Evolutionary conservation across 805 yeast species (phyloP), one percentile per base, ranked within the genome.

Genomic region (Yarrowia sp.): DNA sequence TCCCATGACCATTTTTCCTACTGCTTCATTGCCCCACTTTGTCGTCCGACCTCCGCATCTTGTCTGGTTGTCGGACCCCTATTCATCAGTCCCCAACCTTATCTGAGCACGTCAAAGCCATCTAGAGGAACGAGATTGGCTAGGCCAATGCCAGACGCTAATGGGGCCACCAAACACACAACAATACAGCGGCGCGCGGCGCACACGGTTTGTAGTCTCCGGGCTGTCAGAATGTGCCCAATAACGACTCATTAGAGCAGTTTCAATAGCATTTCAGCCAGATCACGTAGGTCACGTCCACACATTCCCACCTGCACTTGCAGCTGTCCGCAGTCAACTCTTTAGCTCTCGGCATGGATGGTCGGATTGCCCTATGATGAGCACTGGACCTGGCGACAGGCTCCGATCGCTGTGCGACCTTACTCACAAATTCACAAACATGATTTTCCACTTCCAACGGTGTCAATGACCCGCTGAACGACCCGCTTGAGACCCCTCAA

Each of bases 61-160:
- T 22, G 28, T 22, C 28, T 22, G 28, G 28, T 22, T 22, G 28
- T 45, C 51, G 38, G 38, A 15, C 55, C 55, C 55, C 55, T 48
- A 48, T 48, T 35, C 55, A 11, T 47, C 4, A 4, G 36, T 5
- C 18, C 4, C n/a, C 11, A 48, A 48, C 55, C n/a, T 18, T 48
- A 48, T 48, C 41, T 48, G 55, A 35, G 41, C 55, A 48, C 55
- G 55, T 35, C 55, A 48, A 48, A 13, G 41, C 55, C 55, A 48
- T 48, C 55, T 48, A 15, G 14, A 35, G 32, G 18, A 48, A 33
- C 41, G 55, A 48, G 55, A 48, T 48, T 48, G 55, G 55, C 55
- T 33, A 48, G 17, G 41, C 33, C 55, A 48, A 48, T 48, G 55
- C 8, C 13, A 15, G 35, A 17, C 15, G 41, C 55, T 48, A 48